Base-by-base conservation (phyloP, 345 rosid genomes). In the Diplotaxis tenuifolia region DNA sequence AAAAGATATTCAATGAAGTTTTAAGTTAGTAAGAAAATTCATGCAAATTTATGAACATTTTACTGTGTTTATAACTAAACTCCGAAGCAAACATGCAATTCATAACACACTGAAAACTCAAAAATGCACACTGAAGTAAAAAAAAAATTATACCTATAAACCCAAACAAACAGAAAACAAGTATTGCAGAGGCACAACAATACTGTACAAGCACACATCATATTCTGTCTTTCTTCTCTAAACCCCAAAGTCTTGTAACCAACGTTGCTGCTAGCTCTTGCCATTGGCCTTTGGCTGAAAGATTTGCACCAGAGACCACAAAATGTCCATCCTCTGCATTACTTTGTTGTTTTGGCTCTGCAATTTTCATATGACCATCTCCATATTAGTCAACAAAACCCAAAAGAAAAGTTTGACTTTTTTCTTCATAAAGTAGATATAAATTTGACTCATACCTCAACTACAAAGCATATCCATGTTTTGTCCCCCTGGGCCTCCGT, bases 231-330 rank as follows among this genome's bases (percentile, higher is more conserved):
- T 38, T 56, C 57, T 64, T 64, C 9, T 62, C 42, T 62, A 67
- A 18, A 67, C 23, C 23, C 9, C 34, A 12, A 60, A 34, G 56
- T 25, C 73, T 18, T 50, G 62, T 38, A 29, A 65, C 32, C 67
- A 49, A 49, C 2, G 42, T 29, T 47, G 55, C 16, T 67, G 53
- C 69, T 23, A 66, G 15, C 36, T 47, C 82, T 81, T 85, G 75
- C 25, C 73, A 53, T 84, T 78, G 50, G 84, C 70, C 80, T 91
- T 88, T 72, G 84, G 86, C 77, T 91, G 97, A 81, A 94, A 80
- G 65, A 86, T 74, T 78, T 91, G 98, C 73, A 88, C 89, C 23
- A 94, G 86, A n/a, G 97, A 86, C 97, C 98, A 94, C 65, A 94
- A 78, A 58, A 94, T 81, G 78, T 91, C 98, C 96, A 94, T 88